Percentiles rank a stretch among this genome's conserved stretches.
Conservation (phyloP, 495 filamentous ascomycete genomes). For the Monascus purpureus region DNA sequence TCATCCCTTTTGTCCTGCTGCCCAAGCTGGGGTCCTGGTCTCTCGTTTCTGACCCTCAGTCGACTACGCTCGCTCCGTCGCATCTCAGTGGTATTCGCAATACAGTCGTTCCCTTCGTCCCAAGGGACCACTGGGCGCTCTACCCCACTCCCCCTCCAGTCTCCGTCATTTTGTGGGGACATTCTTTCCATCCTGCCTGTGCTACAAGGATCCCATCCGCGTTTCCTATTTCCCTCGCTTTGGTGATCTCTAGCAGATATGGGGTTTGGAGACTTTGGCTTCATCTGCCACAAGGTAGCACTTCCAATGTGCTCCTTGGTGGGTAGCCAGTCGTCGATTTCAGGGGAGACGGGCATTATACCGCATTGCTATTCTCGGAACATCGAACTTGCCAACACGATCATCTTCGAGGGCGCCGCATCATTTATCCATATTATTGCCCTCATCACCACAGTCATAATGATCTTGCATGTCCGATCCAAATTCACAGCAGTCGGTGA, state of each 20-base stretch:
- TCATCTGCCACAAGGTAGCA: constrained; percentile 72
- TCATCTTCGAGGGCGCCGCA: constrained; percentile 90
- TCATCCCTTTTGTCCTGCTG: too few relatives aligned
- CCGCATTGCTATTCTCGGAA: constrained; percentile 87
- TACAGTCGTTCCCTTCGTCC: too few relatives aligned
- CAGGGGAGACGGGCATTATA: constrained; percentile 63
- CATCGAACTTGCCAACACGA: constrained; percentile 92
- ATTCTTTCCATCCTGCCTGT: too few relatives aligned
- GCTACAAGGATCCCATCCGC: too few relatives aligned
- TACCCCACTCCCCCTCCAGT: too few relatives aligned
- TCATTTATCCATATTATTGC: constrained; percentile 89
- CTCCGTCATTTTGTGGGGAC: too few relatives aligned
- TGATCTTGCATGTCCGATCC: constrained; percentile 90
- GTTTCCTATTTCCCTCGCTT: too few relatives aligned
- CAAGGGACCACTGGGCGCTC: too few relatives aligned
- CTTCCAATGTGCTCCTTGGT: constrained; percentile 82
- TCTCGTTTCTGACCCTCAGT: too few relatives aligned
- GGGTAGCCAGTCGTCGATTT: constrained; percentile 48
- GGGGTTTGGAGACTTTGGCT: constrained; percentile 81
- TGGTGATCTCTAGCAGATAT: constrained; percentile 40
- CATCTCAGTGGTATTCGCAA: too few relatives aligned
- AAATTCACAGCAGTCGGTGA: constrained; percentile 98
- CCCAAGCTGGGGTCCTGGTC: too few relatives aligned
- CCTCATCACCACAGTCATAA: constrained; percentile 82
- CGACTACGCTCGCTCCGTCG: too few relatives aligned